These are phyloP conservation scores for Coemansia sp. DNA, from an alignment of 192 early-diverging fungal genomes.

Conservation along the genomic window DNA sequence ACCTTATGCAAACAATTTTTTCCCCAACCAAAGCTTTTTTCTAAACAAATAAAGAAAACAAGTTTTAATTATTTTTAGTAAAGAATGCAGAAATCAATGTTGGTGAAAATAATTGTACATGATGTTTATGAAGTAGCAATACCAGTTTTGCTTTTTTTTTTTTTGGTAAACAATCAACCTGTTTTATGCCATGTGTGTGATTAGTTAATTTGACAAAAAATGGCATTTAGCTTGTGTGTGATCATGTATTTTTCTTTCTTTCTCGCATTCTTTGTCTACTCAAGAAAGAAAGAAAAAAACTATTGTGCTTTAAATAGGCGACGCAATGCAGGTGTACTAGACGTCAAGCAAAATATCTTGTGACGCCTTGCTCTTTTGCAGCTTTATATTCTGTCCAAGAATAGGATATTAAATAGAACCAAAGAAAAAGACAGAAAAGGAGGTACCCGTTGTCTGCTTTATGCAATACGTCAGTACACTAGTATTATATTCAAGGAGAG, in stretches of 20 bases:
- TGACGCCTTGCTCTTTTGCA: neutral
- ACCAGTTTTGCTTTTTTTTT: neutral
- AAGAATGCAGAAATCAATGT: neutral
- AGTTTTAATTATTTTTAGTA: neutral
- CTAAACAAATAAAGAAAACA: constrained; percentile 1
- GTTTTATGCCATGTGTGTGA: neutral
- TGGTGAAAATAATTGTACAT: neutral
- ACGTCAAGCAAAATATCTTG: neutral
- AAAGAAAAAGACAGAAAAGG: neutral
- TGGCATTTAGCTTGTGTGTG: too few relatives aligned
- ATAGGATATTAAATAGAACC: neutral
- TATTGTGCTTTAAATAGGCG: neutral
- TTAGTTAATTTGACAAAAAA: neutral
- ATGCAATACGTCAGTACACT: too few relatives aligned
- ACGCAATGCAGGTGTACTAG: neutral
- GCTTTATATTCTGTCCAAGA: neutral
- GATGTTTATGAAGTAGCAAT: too few relatives aligned
- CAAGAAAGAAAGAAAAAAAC: too few relatives aligned
- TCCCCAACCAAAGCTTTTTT: neutral
- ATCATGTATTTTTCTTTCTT: too few relatives aligned
- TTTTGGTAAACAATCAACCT: neutral
- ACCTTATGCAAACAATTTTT: neutral
- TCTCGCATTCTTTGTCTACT: too few relatives aligned
- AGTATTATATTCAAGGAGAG: too few relatives aligned
- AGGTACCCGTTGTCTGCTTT: neutral